phyloP scores from a whole-genome alignment of 2,329 filamentous ascomycete species.

The Colletotrichum gloeosporioides region DNA sequence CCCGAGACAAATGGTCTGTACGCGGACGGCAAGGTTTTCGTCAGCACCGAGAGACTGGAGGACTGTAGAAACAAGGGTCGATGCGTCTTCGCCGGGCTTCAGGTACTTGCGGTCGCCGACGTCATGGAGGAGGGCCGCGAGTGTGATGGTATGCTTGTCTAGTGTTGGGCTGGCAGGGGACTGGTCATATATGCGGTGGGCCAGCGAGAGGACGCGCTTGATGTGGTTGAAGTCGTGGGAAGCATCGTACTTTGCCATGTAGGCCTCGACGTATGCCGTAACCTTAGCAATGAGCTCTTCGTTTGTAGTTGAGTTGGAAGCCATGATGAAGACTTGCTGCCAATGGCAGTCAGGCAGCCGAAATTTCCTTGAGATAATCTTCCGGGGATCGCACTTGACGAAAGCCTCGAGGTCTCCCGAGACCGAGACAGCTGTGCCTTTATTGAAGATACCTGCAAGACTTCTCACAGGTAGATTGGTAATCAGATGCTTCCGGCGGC shows the following conservation, averaged over 20 bases:
- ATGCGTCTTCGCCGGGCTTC: conserved; percentile 58
- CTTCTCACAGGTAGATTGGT: not conserved
- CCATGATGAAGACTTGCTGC: not conserved
- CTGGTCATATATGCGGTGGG: conserved; percentile 60
- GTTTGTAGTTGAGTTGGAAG: conserved; percentile 17
- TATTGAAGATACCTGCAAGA: not conserved
- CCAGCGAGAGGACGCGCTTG: conserved; percentile 76
- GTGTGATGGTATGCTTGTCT: conserved; percentile 64
- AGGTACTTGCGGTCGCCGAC: conserved; percentile 87
- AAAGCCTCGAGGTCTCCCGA: not conserved
- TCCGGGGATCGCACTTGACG: not conserved
- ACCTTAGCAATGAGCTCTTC: conserved; percentile 59
- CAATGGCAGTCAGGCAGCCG: not conserved
- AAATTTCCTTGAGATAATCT: not conserved
- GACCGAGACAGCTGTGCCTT: not conserved
- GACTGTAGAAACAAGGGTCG: conserved; percentile 60
- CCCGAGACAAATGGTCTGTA: conserved; percentile 75
- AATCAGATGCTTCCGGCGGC: not conserved
- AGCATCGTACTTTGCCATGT: conserved; percentile 81
- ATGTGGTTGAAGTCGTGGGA: conserved; percentile 92
- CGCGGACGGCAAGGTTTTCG: conserved; percentile 62
- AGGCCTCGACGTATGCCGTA: conserved; percentile 67
- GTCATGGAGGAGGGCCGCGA: conserved; percentile 83
- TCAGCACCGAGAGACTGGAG: conserved; percentile 63
- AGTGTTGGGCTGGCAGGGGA: conserved; percentile 30